phyloP scores from a whole-genome alignment of 805 yeast genomes.

The Myxozyma neglecta region DNA sequence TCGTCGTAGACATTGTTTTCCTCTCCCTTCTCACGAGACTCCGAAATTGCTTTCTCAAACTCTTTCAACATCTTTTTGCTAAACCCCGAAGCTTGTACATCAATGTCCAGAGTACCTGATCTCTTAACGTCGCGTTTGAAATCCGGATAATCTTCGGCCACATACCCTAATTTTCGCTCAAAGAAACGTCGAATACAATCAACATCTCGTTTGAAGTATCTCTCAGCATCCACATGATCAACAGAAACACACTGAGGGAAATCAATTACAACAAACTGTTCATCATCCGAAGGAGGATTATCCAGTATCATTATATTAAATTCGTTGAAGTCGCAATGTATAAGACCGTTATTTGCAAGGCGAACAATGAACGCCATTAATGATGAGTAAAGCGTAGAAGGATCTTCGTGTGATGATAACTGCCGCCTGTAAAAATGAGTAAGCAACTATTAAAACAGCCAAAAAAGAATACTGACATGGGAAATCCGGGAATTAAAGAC shows the following conservation, averaged over 20 bases:
- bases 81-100: slow-evolving; percentile 90
- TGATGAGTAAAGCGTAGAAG: slow-evolving; percentile 73
- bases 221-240: slow-evolving; percentile 84
- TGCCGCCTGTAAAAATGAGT: slow-evolving; percentile 45
- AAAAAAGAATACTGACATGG: slow-evolving; percentile 11
- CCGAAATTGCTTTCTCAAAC: slow-evolving; percentile 71
- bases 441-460: not conserved
- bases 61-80: slow-evolving; percentile 60
- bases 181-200: slow-evolving; percentile 85
- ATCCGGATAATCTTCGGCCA: slow-evolving; percentile 79
- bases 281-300: slow-evolving; percentile 50
- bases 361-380: slow-evolving; percentile 84
- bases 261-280: slow-evolving; percentile 83
- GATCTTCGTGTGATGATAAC: slow-evolving; percentile 66
- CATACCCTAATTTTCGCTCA: slow-evolving; percentile 70
- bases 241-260: slow-evolving; percentile 97
- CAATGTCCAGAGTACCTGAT: slow-evolving; percentile 69
- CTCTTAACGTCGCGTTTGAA: slow-evolving; percentile 76
- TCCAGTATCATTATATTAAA: slow-evolving; percentile 87
- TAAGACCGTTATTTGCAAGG: slow-evolving; percentile 82
- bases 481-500: slow-evolving; percentile 62
- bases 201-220: slow-evolving; percentile 88
- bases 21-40: slow-evolving; percentile 40
- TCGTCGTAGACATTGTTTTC: slow-evolving; percentile 36
- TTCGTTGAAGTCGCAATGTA: slow-evolving; percentile 97